phyloP scores from a whole-genome alignment of 352 stramenopile genomes.

The Phytophthora foliorum region DNA sequence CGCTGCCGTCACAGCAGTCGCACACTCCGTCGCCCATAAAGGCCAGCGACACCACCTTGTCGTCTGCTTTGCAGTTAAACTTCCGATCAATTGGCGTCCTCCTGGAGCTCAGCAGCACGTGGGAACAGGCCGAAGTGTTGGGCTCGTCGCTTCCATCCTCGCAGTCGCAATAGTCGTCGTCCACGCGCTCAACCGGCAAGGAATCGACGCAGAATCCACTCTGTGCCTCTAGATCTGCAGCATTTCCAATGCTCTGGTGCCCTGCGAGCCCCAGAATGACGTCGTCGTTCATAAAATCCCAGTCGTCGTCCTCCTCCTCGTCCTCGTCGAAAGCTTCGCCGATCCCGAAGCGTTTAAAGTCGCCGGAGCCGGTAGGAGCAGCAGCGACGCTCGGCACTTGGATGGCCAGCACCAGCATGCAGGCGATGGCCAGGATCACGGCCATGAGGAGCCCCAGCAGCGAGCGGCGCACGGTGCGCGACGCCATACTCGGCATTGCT shows the following conservation, averaged over 20 bases:
- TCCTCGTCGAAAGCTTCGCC: conserved; percentile 46
- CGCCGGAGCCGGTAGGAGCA: not conserved
- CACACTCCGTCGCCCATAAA: conserved; percentile 95
- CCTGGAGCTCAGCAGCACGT: conserved; percentile 36
- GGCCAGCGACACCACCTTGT: conserved; percentile 52
- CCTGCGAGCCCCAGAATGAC: conserved; percentile 42
- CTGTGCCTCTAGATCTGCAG: not conserved
- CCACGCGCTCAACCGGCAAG: conserved; percentile 57
- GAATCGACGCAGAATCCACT: conserved; percentile 43
- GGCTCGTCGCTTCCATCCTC: conserved; percentile 92
- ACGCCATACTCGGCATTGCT: conserved; percentile 8
- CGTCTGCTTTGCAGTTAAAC: conserved; percentile 54
- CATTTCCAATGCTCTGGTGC: not conserved
- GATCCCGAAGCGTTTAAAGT: conserved; percentile 24
- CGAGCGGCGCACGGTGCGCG: conserved; percentile 15
- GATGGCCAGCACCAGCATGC: conserved; percentile 24
- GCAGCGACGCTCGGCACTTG: conserved; percentile 27
- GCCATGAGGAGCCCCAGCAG: conserved; percentile 24
- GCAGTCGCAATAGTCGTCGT: conserved; percentile 97
- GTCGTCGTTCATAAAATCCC: conserved; percentile 73
- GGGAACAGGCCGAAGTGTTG: conserved; percentile 79
- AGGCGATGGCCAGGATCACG: conserved; percentile 30
- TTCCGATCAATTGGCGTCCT: conserved; percentile 14
- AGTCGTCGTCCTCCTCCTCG: conserved; percentile 62
- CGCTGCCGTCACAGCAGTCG: conserved; percentile 98